phyloP scores from a whole-genome alignment of 306 rosid genomes.

The Ormosia emarginata region DNA sequence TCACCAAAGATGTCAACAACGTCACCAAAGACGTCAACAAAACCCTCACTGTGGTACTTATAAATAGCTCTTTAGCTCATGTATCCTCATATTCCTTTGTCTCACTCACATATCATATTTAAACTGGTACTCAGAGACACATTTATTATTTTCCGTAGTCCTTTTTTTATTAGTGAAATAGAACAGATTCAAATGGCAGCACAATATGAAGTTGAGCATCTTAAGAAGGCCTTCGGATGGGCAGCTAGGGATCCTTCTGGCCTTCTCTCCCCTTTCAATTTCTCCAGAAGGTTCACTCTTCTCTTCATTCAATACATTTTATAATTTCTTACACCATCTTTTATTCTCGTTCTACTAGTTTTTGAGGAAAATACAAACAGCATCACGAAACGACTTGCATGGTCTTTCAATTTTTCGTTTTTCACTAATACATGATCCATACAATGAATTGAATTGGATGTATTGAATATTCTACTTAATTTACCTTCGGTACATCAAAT shows the following conservation, averaged over 20 bases:
- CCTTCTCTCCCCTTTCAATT: conserved; percentile 38
- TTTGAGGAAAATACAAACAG: neutral
- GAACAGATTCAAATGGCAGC: conserved; percentile 10
- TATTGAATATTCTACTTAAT: too few species aligned
- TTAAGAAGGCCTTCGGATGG: conserved; percentile 32
- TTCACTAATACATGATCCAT: neutral
- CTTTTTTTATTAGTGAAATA: neutral
- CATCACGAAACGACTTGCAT: neutral
- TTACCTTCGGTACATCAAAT: too few species aligned
- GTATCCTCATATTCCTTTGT: too few species aligned
- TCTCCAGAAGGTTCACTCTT: conserved; percentile 37
- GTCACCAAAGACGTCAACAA: too few species aligned
- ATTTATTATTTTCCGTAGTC: too few species aligned
- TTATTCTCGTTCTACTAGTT: neutral
- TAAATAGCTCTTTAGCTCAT: too few species aligned
- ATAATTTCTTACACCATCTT: too few species aligned
- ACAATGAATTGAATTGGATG: too few species aligned
- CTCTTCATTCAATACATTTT: neutral
- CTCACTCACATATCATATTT: too few species aligned
- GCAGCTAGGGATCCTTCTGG: conserved; percentile 41
- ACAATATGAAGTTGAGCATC: conserved; percentile 17
- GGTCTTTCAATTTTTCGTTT: neutral
- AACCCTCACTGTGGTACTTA: too few species aligned
- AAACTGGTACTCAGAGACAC: too few species aligned
- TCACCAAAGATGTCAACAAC: too few species aligned